Base-by-base conservation (phyloP, 768 basidiomycete genomes). In the Phlebiopsis gigantea region DNA sequence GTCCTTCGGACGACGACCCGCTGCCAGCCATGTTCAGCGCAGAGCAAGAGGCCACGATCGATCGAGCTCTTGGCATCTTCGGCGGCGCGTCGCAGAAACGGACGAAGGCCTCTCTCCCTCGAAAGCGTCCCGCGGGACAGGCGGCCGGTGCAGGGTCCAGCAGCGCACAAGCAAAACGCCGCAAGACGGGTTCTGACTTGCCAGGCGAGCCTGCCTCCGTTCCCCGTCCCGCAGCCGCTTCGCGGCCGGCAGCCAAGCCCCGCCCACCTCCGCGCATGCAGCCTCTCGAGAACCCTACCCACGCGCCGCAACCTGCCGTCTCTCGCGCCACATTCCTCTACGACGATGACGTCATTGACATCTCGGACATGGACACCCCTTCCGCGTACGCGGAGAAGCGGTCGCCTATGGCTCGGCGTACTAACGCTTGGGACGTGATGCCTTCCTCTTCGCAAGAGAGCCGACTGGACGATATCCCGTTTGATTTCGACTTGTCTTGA, bases 361-460 rank as follows among this genome's bases (percentile, higher is more conserved):
- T 55, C 10, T 55, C 54, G 12, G 44, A 46, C 31, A 31, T 39
- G 17, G 50, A 51, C 14, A 14, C 41, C 22, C 9, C 19, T 25
- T 25, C 22, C 50, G 50, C 17, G 8, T 19, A 7, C 4, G 31
- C 50, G 7, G 31, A 28, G 21, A 54, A 54, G 42, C 26, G 42
- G 2, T 5, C 43, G 7, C 29, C 53, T 28, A 15, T 17, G 19
- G 41, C 42, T 4, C 10, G 53, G 5, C 28, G 53, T 25, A 45
- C 26, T 15, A 29, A 41, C 17, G 31, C 24, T 19, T 44, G 53
- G 53, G 29, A 24, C 6, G 17, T 24, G n/a, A 39, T 25, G n/a
- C 39, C 41, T n/a, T 42, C 53, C 3, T 43, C 53, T 4, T 55
- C 54, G 28, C 54, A 55, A 30, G 44, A 55, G 17, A 57, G 56